phyloP scores from a whole-genome alignment of 2,329 filamentous ascomycete species.

The Rhynchosporium agropyri region DNA sequence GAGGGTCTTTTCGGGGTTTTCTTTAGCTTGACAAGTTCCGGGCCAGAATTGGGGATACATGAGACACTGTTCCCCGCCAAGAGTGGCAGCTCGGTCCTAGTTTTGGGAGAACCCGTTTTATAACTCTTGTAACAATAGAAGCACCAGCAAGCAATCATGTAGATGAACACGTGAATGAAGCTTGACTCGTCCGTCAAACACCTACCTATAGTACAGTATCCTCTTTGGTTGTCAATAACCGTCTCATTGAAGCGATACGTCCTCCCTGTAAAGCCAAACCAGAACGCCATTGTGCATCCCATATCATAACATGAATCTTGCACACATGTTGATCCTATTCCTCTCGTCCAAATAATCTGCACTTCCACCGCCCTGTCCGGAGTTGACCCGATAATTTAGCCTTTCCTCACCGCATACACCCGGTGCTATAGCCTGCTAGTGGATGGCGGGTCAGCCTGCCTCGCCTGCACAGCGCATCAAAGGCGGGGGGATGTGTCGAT shows the following conservation, averaged over 20 bases:
- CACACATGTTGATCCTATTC: neutral
- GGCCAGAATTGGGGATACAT: neutral
- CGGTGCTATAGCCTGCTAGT: conserved; percentile 8
- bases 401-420: conserved; percentile 11
- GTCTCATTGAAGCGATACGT: conserved; percentile 7
- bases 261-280: neutral
- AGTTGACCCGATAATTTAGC: neutral
- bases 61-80: neutral
- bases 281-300: conserved; percentile 6
- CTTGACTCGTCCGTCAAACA: neutral
- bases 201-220: neutral
- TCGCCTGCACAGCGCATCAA: neutral
- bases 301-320: neutral
- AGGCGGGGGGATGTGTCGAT: neutral
- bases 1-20: neutral
- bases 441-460: conserved; percentile 4
- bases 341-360: neutral
- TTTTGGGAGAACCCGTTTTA: neutral
- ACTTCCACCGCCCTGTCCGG: conserved; percentile 1
- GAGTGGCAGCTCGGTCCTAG: conserved; percentile 2
- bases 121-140: neutral
- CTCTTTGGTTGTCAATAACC: neutral
- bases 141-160: too few relatives aligned
- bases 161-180: neutral
- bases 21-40: conserved; percentile 3